Base-by-base conservation (phyloP, 768 basidiomycete genomes). In the Cantharellus cinnabarinus region DNA sequence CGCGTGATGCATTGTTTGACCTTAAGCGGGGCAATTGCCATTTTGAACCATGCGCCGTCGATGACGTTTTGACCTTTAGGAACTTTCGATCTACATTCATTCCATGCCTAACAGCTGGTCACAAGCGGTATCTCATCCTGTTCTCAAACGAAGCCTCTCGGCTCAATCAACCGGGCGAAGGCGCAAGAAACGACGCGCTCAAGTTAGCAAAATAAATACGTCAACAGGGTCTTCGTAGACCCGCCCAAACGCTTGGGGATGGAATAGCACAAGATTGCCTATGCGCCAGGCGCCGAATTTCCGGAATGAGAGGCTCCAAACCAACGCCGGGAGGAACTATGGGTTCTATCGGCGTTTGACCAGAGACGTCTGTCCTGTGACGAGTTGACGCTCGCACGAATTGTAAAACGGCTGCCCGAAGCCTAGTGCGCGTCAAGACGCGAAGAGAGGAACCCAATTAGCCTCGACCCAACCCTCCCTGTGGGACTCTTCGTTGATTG, bases 151-250 rank as follows among this genome's bases (percentile, higher is more conserved):
- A n/a, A n/a, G n/a, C n/a, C n/a, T n/a, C n/a, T n/a, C n/a, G n/a
- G n/a, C n/a, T n/a, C n/a, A n/a, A n/a, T n/a, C n/a, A n/a, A n/a
- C n/a, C n/a, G n/a, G n/a, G n/a, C n/a, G n/a, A n/a, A n/a, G n/a
- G n/a, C n/a, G n/a, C n/a, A n/a, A n/a, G n/a, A n/a, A n/a, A n/a
- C n/a, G n/a, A n/a, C n/a, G n/a, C n/a, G n/a, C n/a, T n/a, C n/a
- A n/a, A n/a, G n/a, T n/a, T n/a, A n/a, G n/a, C n/a, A n/a, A n/a
- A n/a, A n/a, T n/a, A n/a, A n/a, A n/a, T n/a, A n/a, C n/a, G n/a
- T n/a, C n/a, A n/a, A n/a, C 78, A 62, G 80, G 76, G 64, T 77
- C 77, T 69, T 85, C 81, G 70, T 90, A 90, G 59, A 88, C 68
- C n/a, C 78, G 77, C 42, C 84, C 72, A 68, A 85, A 89, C 57